Evolutionary conservation across 805 yeast species (phyloP).

Genomic region (Candida insectorum): DNA sequence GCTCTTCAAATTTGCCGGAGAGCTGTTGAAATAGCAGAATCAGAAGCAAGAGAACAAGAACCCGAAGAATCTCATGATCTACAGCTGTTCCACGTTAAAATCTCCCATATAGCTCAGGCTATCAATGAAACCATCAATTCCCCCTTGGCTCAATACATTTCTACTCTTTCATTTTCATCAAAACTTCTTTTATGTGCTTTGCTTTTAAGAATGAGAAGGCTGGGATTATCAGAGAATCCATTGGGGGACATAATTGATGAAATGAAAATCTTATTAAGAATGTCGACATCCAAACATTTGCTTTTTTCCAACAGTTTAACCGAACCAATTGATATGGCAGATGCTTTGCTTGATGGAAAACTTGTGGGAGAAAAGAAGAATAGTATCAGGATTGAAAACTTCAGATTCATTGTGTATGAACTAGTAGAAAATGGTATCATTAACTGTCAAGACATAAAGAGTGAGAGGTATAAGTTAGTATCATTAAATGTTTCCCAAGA

Average conservation of each 20-base stretch:
- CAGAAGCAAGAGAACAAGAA: conserved; percentile 29
- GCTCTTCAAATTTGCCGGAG: conserved; percentile 84
- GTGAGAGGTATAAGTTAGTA: conserved; percentile 65
- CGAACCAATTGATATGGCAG: conserved; percentile 5
- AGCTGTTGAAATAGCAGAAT: conserved; percentile 85
- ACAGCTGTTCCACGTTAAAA: conserved; percentile 51
- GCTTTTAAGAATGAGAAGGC: conserved; percentile 58
- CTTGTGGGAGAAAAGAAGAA: conserved; percentile 3
- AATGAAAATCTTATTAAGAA: conserved; percentile 48
- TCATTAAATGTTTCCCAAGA: conserved; percentile 69
- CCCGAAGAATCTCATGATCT: conserved; percentile 29
- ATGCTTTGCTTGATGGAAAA: conserved; percentile 9
- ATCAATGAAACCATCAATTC: conserved; percentile 75
- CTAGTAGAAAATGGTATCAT: conserved; percentile 77
- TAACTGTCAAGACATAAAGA: conserved; percentile 59
- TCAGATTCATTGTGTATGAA: conserved; percentile 60
- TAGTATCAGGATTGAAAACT: conserved; percentile 53
- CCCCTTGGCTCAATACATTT: conserved; percentile 60
- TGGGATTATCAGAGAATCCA: conserved; percentile 67
- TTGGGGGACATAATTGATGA: conserved; percentile 82
- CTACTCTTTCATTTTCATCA: conserved; percentile 59
- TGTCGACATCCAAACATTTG: conserved; percentile 28
- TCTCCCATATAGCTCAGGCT: conserved; percentile 74
- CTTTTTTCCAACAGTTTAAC: conserved; percentile 8
- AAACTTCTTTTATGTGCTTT: conserved; percentile 73